Percentiles rank a stretch among this genome's conserved stretches.
Conservation (phyloP, 495 filamentous ascomycete genomes). For the Neurospora sp. region DNA sequence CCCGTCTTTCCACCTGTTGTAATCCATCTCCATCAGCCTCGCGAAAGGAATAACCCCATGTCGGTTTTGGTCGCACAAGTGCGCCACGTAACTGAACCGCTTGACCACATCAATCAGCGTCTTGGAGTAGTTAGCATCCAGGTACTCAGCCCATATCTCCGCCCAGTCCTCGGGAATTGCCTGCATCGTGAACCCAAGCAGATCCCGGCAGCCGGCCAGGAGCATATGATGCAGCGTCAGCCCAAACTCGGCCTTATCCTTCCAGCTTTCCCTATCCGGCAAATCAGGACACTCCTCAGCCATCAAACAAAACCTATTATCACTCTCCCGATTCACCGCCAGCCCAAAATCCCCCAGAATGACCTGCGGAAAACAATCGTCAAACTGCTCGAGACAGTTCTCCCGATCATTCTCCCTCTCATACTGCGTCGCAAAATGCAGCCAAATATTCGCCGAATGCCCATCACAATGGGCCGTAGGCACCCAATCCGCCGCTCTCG, state of each 20-base stretch:
- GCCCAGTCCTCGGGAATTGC: neutral
- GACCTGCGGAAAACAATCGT: slow-evolving; percentile 3
- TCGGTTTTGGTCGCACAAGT: neutral
- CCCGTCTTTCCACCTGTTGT: neutral
- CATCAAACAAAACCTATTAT: neutral
- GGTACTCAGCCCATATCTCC: neutral
- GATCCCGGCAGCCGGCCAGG: neutral
- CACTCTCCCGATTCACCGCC: neutral
- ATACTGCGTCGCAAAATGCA: slow-evolving; percentile 9
- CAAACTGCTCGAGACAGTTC: neutral
- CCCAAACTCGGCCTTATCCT: slow-evolving; percentile 4
- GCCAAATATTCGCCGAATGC: slow-evolving; percentile 1
- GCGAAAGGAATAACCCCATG: neutral
- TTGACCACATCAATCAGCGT: neutral
- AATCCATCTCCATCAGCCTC: neutral
- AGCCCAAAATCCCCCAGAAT: neutral
- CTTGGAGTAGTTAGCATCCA: neutral
- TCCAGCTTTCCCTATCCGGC: slow-evolving; percentile 1
- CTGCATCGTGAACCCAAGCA: neutral
- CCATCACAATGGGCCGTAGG: neutral
- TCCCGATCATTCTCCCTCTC: slow-evolving; percentile 1
- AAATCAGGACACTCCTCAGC: neutral
- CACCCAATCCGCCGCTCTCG: neutral
- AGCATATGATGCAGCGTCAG: neutral
- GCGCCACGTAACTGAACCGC: neutral